Conservation (phyloP, 495 filamentous ascomycete species). For the Talaromyces stipitatus region DNA sequence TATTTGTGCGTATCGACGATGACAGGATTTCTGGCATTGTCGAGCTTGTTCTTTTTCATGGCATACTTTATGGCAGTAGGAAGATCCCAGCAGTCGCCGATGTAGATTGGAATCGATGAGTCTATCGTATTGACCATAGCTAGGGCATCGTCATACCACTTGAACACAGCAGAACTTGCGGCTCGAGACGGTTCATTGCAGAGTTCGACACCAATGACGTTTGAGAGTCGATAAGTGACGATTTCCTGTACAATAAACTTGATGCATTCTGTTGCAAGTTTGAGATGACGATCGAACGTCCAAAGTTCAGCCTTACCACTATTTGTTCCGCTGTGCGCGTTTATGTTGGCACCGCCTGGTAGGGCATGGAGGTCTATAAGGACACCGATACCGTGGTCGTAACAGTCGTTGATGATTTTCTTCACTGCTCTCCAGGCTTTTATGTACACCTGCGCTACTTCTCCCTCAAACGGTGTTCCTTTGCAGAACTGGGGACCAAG, state of each 20-base stretch:
- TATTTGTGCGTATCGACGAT: constrained; percentile 50
- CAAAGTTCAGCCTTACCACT: constrained; percentile 35
- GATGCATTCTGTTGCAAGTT: constrained; percentile 28
- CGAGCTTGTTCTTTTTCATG: constrained; percentile 8
- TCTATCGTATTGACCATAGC: constrained; percentile 33
- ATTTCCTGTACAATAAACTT: constrained; percentile 37
- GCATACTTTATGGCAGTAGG: constrained; percentile 27
- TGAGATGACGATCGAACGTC: constrained; percentile 21
- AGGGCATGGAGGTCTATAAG: constrained; percentile 49
- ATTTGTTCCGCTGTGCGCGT: constrained; percentile 44
- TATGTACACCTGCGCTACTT: constrained; percentile 32
- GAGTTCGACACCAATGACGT: constrained; percentile 44
- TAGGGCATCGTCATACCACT: constrained; percentile 45
- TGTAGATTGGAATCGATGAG: constrained; percentile 40
- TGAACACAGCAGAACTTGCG: constrained; percentile 35
- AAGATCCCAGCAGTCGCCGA: constrained; percentile 48
- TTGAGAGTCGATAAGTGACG: constrained; percentile 19
- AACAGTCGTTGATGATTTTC: constrained; percentile 29
- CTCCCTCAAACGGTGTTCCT: constrained; percentile 39
- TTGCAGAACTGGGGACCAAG: constrained; percentile 37
- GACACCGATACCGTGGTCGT: constrained; percentile 37
- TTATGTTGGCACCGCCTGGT: constrained; percentile 44
- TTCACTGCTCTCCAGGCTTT: constrained; percentile 41
- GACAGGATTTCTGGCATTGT: constrained; percentile 24
- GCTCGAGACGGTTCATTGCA: constrained; percentile 43